Evolutionary conservation across 352 stramenopile species (phyloP).

Genomic region (Phytophthora foliorum): DNA sequence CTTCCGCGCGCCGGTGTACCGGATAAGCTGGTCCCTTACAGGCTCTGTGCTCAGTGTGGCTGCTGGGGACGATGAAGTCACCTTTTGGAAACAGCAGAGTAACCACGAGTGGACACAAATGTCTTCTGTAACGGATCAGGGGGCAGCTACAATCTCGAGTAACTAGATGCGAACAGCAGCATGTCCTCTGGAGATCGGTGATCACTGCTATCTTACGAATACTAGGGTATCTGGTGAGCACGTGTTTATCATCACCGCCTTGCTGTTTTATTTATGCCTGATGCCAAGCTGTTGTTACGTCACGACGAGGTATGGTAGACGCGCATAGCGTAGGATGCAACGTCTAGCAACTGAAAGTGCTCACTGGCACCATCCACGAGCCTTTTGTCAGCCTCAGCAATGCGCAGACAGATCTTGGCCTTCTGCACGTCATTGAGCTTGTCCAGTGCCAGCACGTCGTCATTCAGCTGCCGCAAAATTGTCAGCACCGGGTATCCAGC

Average conservation of each 20-base stretch:
- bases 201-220: constrained; percentile 15
- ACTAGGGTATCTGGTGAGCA: constrained; percentile 12
- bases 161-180: constrained; percentile 25
- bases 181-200: background rate
- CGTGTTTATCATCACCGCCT: constrained; percentile 11
- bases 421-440: constrained; percentile 93
- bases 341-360: constrained; percentile 96
- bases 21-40: constrained; percentile 88
- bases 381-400: constrained; percentile 96
- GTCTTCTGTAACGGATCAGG: constrained; percentile 79
- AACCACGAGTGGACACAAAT: constrained; percentile 77
- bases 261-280: constrained; percentile 31
- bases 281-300: constrained; percentile 12
- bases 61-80: constrained; percentile 77
- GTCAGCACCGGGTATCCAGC: constrained; percentile 94
- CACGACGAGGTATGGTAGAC: constrained; percentile 60
- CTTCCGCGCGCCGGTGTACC: constrained; percentile 80
- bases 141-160: constrained; percentile 45
- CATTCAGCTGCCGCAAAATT: constrained; percentile 91
- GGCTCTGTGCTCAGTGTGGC: constrained; percentile 73
- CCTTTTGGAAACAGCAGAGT: constrained; percentile 82
- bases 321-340: constrained; percentile 90
- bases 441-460: constrained; percentile 78
- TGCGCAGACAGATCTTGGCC: constrained; percentile 93
- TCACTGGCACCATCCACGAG: constrained; percentile 97